phyloP scores from a whole-genome alignment of 1,139 yeast species.

The Suhomyces guaymorum region DNA sequence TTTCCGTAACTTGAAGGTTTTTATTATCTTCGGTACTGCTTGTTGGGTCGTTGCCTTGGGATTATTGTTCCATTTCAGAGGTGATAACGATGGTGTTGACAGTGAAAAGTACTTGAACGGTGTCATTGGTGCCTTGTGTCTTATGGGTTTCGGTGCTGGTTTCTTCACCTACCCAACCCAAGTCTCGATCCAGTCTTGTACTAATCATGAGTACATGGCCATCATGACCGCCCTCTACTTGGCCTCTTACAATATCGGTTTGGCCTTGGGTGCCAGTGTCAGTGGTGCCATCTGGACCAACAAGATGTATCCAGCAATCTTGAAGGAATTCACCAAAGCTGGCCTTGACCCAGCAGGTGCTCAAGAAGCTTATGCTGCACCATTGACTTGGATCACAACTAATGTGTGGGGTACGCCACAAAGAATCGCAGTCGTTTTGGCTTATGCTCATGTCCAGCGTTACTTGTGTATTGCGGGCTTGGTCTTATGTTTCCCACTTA shows the following conservation, averaged over 20 bases:
- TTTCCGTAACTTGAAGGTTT: conserved; percentile 57
- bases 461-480: conserved; percentile 56
- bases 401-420: conserved; percentile 64
- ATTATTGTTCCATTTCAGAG: conserved; percentile 57
- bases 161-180: conserved; percentile 68
- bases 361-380: conserved; percentile 51
- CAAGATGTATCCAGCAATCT: conserved; percentile 36
- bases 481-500: conserved; percentile 54
- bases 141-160: conserved; percentile 74
- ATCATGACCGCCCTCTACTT: conserved; percentile 56
- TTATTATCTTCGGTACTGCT: conserved; percentile 56
- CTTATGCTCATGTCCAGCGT: conserved; percentile 62
- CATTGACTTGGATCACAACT: conserved; percentile 45
- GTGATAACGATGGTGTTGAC: conserved; percentile 44
- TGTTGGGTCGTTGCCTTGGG: conserved; percentile 63
- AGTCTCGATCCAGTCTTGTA: conserved; percentile 62
- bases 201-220: conserved; percentile 68
- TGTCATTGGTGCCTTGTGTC: conserved; percentile 63
- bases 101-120: conserved; percentile 42
- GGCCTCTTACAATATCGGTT: conserved; percentile 58
- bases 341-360: conserved; percentile 33
- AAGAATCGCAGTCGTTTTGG: conserved; percentile 54
- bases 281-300: conserved; percentile 71
- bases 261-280: conserved; percentile 55
- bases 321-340: conserved; percentile 15